Evolutionary conservation across 805 yeast genomes (phyloP), one percentile per base, ranked within the genome.

Genomic region (Brettanomyces anomalus): DNA sequence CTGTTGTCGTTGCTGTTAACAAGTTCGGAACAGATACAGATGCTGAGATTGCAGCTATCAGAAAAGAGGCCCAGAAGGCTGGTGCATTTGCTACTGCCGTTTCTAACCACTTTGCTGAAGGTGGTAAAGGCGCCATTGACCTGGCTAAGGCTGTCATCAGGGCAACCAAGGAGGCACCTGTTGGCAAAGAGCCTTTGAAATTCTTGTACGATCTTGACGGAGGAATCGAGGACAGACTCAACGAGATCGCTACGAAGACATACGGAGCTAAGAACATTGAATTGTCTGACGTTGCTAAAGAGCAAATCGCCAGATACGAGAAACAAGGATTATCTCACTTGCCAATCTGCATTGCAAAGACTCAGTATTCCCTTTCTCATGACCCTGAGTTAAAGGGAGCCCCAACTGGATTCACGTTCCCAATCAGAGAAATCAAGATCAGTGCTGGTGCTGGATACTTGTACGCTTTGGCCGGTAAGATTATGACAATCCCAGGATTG

Each of bases 401-500:
- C 44, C 94, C 94, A 53, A 72, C 78, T 17, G 90, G 82, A 1
- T 84, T 83, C 66, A 77, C 71, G 33, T 79, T 84, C 68, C 94
- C 94, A 44, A 79, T 84, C 52, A 74, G 90, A 67, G 94, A 84
- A 52, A 79, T 84, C 45, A 74, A 85, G 59, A 73, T 81, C 51
- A 88, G 89, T 64, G 90, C 90, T 36, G 94, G 94, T 64, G 93
- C 93, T 33, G 93, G 93, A 4, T 84, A 84, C 64, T 70, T 84
- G 62, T 84, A 83, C 57, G 93, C 90, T 4, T 70, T 84, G 54
- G 93, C 94, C 4, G 93, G 87, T 43, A 89, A 83, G 62, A 84
- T 84, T 56, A 85, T 80, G 70, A 84, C 94, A 37, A 84, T 84
- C 55, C 94, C 94, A 24, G 93, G 94, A 46, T 71, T 84, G 60